Evolutionary conservation across 225 moss, liverwort and hornwort genomes (phyloP).

Genomic region (Anthoceros angustus): DNA sequence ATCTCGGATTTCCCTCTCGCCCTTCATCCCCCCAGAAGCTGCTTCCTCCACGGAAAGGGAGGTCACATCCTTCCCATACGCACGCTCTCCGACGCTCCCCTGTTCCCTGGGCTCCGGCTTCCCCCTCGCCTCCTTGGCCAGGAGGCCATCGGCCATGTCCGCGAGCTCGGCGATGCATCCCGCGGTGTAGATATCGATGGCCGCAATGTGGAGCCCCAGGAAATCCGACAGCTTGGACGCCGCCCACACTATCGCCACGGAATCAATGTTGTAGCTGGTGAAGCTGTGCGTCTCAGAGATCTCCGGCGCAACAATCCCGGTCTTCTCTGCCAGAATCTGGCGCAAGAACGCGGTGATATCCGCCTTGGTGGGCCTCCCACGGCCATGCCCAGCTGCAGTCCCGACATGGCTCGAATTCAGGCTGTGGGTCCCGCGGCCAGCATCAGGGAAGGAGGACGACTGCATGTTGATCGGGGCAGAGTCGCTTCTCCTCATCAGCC

Average conservation of each 20-base stretch:
- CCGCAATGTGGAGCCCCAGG: constrained; percentile 18
- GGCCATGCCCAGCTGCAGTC: not conserved
- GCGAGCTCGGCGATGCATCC: constrained; percentile 23
- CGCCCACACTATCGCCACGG: constrained; percentile 22
- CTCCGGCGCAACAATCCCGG: constrained; percentile 8
- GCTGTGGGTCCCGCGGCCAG: not conserved
- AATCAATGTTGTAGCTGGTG: constrained; percentile 26
- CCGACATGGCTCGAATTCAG: no score
- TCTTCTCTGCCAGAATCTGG: constrained; percentile 16
- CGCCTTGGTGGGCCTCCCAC: constrained; percentile 10
- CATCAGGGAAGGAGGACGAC: not conserved
- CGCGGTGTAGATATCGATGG: constrained; percentile 26
- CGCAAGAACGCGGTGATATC: constrained; percentile 20
- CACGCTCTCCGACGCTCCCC: not conserved
- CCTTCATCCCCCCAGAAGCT: not conserved
- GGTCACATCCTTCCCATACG: no score
- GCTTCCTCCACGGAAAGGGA: not conserved
- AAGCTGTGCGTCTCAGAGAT: constrained; percentile 16
- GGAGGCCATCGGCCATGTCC: constrained; percentile 11
- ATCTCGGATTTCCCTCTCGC: not conserved
- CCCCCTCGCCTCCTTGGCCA: not conserved
- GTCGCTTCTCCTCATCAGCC: constrained; percentile 2
- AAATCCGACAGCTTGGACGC: constrained; percentile 26
- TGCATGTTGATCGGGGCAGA: not conserved
- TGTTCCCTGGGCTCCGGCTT: not conserved